Evolutionary conservation across 768 basidiomycete genomes (phyloP), one percentile per base, ranked within the genome.

Genomic region (Asterophora parasitica): DNA sequence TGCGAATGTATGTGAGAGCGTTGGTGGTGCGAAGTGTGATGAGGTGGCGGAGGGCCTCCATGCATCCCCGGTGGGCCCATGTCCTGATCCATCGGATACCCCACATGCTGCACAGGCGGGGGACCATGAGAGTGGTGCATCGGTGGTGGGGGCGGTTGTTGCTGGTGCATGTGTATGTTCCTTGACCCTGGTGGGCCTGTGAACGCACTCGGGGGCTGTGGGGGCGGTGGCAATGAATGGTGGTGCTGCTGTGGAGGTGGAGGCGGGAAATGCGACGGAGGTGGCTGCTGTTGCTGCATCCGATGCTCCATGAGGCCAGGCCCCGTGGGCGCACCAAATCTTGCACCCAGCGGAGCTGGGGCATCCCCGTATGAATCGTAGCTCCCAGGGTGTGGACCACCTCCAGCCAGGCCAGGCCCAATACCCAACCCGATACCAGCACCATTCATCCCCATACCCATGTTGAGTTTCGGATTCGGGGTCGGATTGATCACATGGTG

Each of bases 91-190:
- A 23, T 23, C 27, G 11, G 40, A 38, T 37, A 40, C 30, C 38
- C 50, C 20, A 10, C 66, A 64, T 52, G 67, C 40, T 42, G 41
- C 17, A 41, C 43, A 17, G 49, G 51, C 23, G 38, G 42, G 4
- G 30, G 30, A 9, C 27, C 49, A 31, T 49, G 43, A 19, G 42
- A 23, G 28, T 48, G 56, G 30, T 50, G 53, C 1, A 43, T 32
- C 32, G 52, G 55, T 11, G 50, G 52, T 11, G 46, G 50, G 19
- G 47, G 35, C 12, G 15, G 33, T 15, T 36, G 44, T 15, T 54
- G 52, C 1, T 52, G 26, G 2, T 56, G 34, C 40, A 60, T 52
- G 12, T 58, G 63, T 8, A 55, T 37, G 28, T 46, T 55, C n/a
- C 54, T 48, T 12, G 54, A 55, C 32, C 54, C 54, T 6, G 50